Evolutionary conservation across 345 rosid species (phyloP).

Genomic region (Triadica sebifera): DNA sequence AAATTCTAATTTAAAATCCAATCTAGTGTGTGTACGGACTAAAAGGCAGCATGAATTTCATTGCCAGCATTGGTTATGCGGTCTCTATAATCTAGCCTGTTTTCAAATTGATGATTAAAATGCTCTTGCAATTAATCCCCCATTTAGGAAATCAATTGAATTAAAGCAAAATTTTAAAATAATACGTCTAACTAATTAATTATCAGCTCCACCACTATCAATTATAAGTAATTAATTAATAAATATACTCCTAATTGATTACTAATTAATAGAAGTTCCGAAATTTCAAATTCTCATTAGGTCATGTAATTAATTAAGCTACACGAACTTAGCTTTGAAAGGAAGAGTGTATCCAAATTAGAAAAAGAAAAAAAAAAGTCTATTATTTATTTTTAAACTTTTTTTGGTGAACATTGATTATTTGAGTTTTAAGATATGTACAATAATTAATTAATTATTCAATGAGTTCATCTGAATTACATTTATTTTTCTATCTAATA

Average conservation of each 20-base stretch:
- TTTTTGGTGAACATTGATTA: background rate
- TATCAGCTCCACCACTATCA: background rate
- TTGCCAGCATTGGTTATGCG: no score
- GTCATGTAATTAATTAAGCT: no score
- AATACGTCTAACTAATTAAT: constrained; percentile 3
- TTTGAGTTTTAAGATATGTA: no score
- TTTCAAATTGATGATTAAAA: background rate
- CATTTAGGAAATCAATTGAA: background rate
- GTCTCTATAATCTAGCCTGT: background rate
- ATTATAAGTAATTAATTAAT: background rate
- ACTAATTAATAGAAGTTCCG: background rate
- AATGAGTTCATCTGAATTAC: constrained; percentile 39
- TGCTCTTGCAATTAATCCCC: constrained; percentile 11
- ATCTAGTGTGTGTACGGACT: no score
- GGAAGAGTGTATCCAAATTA: constrained; percentile 13
- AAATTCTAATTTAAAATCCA: no score
- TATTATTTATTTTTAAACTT: background rate
- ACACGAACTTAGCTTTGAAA: constrained; percentile 6
- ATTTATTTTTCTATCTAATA: constrained; percentile 30
- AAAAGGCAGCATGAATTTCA: no score
- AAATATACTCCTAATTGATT: background rate
- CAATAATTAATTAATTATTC: constrained; percentile 2
- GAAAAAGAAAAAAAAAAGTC: no score
- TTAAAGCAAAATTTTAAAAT: constrained; percentile 7
- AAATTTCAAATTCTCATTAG: background rate